These are phyloP conservation scores for Coniferiporia sulphurascens DNA, from an alignment of 1,284 basidiomycete genomes.

Conservation along the genomic window DNA sequence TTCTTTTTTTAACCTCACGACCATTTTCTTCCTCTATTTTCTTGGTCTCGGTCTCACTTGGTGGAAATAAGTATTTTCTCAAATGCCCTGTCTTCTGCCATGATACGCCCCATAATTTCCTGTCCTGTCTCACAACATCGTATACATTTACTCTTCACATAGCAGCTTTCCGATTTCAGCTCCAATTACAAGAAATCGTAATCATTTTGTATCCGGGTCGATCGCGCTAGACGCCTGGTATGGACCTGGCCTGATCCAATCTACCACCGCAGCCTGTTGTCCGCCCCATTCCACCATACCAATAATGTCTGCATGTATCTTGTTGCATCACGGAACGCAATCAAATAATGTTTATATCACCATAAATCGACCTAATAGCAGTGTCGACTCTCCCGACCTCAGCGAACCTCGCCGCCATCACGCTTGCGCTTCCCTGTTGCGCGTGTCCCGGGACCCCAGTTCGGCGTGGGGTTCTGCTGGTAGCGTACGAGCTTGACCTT, in stretches of 20 bases:
- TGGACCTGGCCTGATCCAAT: background rate
- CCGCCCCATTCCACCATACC: background rate
- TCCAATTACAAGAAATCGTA: background rate
- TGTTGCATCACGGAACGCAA: background rate
- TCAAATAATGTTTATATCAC: background rate
- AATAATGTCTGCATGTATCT: background rate
- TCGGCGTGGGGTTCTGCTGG: constrained; percentile 83
- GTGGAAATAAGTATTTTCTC: background rate
- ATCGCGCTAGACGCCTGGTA: background rate
- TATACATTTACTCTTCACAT: background rate
- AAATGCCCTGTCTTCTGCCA: background rate
- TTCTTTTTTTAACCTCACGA: background rate
- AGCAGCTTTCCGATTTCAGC: background rate
- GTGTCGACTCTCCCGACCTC: background rate
- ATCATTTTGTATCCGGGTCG: background rate
- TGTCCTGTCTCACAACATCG: background rate
- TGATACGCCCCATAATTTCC: background rate
- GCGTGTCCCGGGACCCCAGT: constrained; percentile 88
- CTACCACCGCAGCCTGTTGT: background rate
- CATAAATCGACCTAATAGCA: too few species aligned
- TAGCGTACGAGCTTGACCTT: constrained; percentile 82
- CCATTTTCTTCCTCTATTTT: background rate
- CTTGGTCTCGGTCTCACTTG: background rate
- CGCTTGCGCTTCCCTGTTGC: constrained; percentile 52
- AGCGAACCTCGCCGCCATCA: constrained; percentile 29